Conservation (phyloP, 2,329 filamentous ascomycete genomes). For the Hymenoscyphus repandus region DNA sequence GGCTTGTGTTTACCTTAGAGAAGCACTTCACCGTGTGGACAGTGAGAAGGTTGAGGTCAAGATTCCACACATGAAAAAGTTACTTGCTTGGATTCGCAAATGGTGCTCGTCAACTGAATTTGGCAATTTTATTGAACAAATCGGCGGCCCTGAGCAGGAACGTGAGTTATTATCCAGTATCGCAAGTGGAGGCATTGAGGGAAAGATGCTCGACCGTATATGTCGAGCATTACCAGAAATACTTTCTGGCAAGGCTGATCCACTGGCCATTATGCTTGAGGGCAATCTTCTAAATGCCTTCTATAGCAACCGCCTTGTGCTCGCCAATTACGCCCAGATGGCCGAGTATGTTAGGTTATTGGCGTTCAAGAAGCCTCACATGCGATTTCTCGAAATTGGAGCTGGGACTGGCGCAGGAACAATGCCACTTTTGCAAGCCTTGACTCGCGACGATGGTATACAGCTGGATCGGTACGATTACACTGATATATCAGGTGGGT, state of each 20-base stretch:
- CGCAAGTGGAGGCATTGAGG: background rate
- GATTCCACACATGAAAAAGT: too few species aligned
- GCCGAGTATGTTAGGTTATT: conserved; percentile 9
- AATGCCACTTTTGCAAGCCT: conserved; percentile 7
- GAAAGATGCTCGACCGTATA: background rate
- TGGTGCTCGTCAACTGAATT: too few species aligned
- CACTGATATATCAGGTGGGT: conserved; percentile 24
- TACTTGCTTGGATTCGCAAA: too few species aligned
- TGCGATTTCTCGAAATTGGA: conserved; percentile 20
- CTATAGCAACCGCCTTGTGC: background rate
- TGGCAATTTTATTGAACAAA: too few species aligned
- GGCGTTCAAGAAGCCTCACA: conserved; percentile 10
- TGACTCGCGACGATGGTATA: background rate
- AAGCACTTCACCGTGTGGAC: too few species aligned
- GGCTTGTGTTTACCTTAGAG: too few species aligned
- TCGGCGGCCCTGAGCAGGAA: too few species aligned
- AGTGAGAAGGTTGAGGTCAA: too few species aligned
- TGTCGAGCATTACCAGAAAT: background rate
- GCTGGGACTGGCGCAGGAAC: conserved; percentile 21
- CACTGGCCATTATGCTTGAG: background rate
- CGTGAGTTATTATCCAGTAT: too few species aligned
- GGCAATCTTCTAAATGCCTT: background rate
- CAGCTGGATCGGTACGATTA: conserved; percentile 11
- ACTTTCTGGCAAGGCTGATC: background rate
- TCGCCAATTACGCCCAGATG: conserved; percentile 1